Evolutionary conservation across 2,329 filamentous ascomycete species (phyloP).

Genomic region (Cercospora zeina): DNA sequence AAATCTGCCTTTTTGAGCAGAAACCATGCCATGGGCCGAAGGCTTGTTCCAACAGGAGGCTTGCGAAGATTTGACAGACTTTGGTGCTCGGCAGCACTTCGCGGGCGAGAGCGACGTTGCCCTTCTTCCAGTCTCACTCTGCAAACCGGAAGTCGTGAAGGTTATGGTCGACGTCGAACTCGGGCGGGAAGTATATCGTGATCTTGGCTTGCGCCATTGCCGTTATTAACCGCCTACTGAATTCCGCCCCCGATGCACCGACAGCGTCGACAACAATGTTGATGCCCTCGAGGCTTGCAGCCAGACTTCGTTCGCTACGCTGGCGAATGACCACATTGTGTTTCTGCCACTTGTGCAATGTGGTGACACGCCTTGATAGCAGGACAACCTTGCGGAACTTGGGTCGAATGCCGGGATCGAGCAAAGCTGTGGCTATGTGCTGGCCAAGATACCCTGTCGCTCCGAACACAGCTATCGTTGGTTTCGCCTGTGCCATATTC

Average conservation of each 20-base stretch:
- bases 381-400: conserved; percentile 7
- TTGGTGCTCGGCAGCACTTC: conserved; percentile 6
- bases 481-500: conserved; percentile 7
- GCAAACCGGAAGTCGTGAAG: conserved; percentile 17
- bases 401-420: conserved; percentile 4
- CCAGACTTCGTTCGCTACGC: conserved; percentile 1
- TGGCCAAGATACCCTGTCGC: conserved; percentile 12
- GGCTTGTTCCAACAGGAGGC: conserved; percentile 13
- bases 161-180: conserved; percentile 17
- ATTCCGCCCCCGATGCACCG: conserved; percentile 7
- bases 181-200: conserved; percentile 15
- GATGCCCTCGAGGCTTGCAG: neutral
- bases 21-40: conserved; percentile 17
- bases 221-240: conserved; percentile 8
- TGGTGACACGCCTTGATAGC: conserved; percentile 5
- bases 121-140: conserved; percentile 14
- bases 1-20: conserved; percentile 4
- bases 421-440: conserved; percentile 10
- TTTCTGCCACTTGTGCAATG: conserved; percentile 13
- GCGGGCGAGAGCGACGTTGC: conserved; percentile 6
- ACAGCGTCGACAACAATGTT: conserved; percentile 18
- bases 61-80: conserved; percentile 17
- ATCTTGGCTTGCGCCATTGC: conserved; percentile 10
- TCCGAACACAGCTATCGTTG: conserved; percentile 16
- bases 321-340: neutral